Base-by-base conservation (phyloP, 306 rosid species). In the Ormosia emarginata region DNA sequence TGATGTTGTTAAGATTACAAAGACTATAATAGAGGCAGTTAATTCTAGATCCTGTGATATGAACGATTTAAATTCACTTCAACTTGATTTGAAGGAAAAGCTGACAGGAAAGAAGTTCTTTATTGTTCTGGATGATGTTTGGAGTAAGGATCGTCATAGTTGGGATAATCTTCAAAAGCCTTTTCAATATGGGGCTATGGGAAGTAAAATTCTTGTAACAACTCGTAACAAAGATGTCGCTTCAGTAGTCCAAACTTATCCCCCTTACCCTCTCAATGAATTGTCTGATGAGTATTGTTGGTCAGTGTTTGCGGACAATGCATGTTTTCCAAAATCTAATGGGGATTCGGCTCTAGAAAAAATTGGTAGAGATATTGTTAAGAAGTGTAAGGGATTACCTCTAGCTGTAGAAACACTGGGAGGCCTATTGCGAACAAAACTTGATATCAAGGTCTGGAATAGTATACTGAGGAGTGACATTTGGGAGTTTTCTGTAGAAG, bases 141-240 rank as follows among this genome's bases (percentile, higher is more conserved):
- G 85, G 87, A 44, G 52, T 14, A 75, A 46, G 3, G 8, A 36
- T 24, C 75, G 32, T 1, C 2, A 1, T 0, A 7, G 24, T 1
- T 75, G 85, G 85, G 24, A 4, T 18, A 43, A 0, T 29, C 2
- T 85, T 37, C 44, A 8, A 6, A 46, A 12, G 0, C 65, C 87
- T 4, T 69, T 80, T 17, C 14, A 8, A 0, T 36, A 1, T 1
- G 83, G 79, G 7, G 40, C 36, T 0, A 2, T 17, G 1, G 84
- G 81, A 13, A 44, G 87, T 8, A 79, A 64, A 53, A 67, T 84
- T n/a, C 6, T 84, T 12, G n/a, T 79, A 14, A 80, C 87, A 8
- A 75, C 85, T 11, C 82, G 66, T 4, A 65, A 8, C 2, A 8
- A 6, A 43, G 24, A 7, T 11, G 84, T 66, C 34, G 70, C 87